phyloP scores from a whole-genome alignment of 768 basidiomycete species.

The Holtermannia corniformis region DNA sequence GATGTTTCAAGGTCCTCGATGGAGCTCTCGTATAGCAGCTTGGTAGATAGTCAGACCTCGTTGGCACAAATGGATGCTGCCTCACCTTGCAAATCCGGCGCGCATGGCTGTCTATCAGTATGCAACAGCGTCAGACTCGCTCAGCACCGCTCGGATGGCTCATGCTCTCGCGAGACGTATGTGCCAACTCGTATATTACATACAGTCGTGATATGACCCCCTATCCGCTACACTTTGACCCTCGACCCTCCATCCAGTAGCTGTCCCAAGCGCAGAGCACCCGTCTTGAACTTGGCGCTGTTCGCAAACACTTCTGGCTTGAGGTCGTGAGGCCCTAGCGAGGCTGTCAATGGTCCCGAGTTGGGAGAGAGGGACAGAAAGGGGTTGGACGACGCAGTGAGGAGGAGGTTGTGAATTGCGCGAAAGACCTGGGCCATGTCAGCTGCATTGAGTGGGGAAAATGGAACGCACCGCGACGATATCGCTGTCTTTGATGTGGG shows the following conservation, averaged over 20 bases:
- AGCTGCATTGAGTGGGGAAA: background rate
- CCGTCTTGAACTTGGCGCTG: constrained; percentile 20
- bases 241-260: constrained; percentile 23
- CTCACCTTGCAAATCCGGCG: too few species aligned
- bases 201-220: too few species aligned
- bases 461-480: constrained; percentile 27
- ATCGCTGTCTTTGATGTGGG: constrained; percentile 40
- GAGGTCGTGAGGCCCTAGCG: constrained; percentile 21
- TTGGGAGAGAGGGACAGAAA: constrained; percentile 25
- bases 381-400: constrained; percentile 27
- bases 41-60: too few species aligned
- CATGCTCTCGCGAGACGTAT: too few species aligned
- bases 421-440: constrained; percentile 27
- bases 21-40: too few species aligned
- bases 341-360: constrained; percentile 12
- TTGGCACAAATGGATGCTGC: too few species aligned
- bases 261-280: constrained; percentile 23
- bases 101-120: too few species aligned
- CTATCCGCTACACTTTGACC: too few species aligned
- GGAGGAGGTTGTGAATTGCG: constrained; percentile 35
- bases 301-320: constrained; percentile 18
- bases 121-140: too few species aligned
- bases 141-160: too few species aligned
- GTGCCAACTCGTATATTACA: too few species aligned
- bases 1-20: too few species aligned